phyloP scores from a whole-genome alignment of 371 early-diverging fungal genomes.

The Mortierella sp. region DNA sequence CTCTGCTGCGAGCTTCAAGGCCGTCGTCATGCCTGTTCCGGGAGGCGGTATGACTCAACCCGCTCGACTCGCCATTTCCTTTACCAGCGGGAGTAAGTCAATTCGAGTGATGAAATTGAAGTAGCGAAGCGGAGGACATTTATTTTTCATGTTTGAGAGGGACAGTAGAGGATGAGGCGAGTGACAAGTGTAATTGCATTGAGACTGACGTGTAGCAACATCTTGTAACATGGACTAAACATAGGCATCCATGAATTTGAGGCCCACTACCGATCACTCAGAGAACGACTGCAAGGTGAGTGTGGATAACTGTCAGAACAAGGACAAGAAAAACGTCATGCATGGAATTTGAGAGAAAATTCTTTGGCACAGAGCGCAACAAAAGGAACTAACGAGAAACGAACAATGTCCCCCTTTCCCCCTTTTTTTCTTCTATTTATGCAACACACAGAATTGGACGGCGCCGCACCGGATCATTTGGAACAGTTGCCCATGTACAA shows the following conservation, averaged over 20 bases:
- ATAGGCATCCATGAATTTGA: conserved; percentile 49
- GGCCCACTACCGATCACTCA: conserved; percentile 33
- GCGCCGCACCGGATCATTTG: conserved; percentile 39
- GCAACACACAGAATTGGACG: conserved; percentile 32
- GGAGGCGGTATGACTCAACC: conserved; percentile 47
- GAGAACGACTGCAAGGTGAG: conserved; percentile 51
- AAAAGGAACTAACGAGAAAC: not conserved
- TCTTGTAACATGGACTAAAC: not conserved
- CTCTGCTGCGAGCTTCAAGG: conserved; percentile 43
- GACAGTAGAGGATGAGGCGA: no score
- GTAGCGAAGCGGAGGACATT: no score
- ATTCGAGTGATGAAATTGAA: not conserved
- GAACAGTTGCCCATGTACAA: conserved; percentile 45
- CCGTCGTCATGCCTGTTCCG: conserved; percentile 48
- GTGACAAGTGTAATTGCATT: no score
- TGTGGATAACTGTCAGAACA: not conserved
- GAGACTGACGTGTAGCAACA: not conserved
- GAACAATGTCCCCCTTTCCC: not conserved
- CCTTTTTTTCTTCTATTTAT: not conserved
- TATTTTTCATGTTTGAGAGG: no score
- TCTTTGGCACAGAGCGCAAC: not conserved
- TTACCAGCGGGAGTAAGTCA: conserved; percentile 35
- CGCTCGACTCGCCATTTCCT: conserved; percentile 39
- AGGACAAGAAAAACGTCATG: conserved; percentile 7
- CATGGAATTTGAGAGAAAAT: not conserved